Evolutionary conservation across 2,329 filamentous ascomycete genomes (phyloP), one percentile per base, ranked within the genome.

Genomic region (Teratosphaeria zuluensis): DNA sequence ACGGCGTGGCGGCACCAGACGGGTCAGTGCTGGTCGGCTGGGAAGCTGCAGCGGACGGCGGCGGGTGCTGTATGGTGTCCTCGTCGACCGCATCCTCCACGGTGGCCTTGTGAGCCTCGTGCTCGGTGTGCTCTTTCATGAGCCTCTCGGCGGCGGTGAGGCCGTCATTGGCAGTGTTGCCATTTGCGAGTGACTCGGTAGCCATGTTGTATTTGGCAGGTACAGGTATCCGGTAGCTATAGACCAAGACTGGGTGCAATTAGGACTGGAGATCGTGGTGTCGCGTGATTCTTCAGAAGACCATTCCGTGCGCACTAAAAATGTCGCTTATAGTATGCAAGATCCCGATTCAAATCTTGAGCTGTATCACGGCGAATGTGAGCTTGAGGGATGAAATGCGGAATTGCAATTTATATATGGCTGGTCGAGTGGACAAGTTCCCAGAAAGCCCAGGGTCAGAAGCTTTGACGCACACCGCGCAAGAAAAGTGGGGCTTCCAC

Each of bases 1-100:
- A 74, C 56, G 77, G 70, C 42, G 66, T 66, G 55, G 73, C 60
- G 32, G 63, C 64, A 48, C 62, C 61, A 46, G 65, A 66, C 62
- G 75, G 67, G 55, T 70, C 73, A 59, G 66, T 67, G 56, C 70
- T 70, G 53, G 73, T 75, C 57, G 76, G 81, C 58, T 75, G 80
- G 58, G 80, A 68, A 62, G 75, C 66, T 48, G 69, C 72, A 58
- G 66, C 75, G 58, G 77, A 82, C 56, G 76, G 80, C 58, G 80
- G 77, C 67, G 82, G 77, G 75, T 82, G 77, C 64, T 78, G 76
- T 63, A 85, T 74, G 64, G 89, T 83, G 51, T 95, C 89, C 73
- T 95, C 90, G 70, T 96, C 91, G 74, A 96, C 91, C 64, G 96
- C 81, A 28, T 60, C 55, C 42, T 56, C 57, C 6, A 56, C 30